Base-by-base conservation (phyloP, 352 stramenopile species). In the Peronospora belbahrii region DNA sequence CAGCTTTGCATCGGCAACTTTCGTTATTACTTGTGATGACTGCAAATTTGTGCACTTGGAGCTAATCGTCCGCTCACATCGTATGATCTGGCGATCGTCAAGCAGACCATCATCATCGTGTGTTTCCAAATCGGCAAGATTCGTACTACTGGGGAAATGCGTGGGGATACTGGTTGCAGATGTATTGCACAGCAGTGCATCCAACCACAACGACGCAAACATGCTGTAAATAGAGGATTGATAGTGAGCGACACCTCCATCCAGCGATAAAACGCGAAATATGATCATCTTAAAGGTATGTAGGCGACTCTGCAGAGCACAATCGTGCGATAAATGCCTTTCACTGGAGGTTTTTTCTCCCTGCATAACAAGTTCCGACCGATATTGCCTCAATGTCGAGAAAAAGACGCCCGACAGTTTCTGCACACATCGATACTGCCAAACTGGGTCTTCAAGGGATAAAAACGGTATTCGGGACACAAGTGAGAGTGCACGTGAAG, bases 41-140 rank as follows among this genome's bases (percentile, higher is more conserved):
- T 88, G 76, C 31, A 87, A 44, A 30, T 87, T 89, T 1, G 79
- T 88, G 52, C 75, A 87, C 37, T 88, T 90, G 20, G 79, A 85
- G 52, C 75, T 90, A 48, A 86, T 87, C 0, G 79, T 90, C 2
- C 79, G 71, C 32, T 90, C 79, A 6, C 62, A 80, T 5, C 76
- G 74, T 39, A 90, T 84, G 6, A 82, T 51, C 10, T 74, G 59
- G 14, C 65, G 63, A 2, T 67, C 63, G 22, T 74, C 48, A 3
- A 53, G 19, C 8, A 56, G 1, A 14, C 19, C 15, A 13, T 13
- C 31, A 13, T 64, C 47, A 4, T 52, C 23, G n/a, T 46, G 40
- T 17, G 22, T 17, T 11, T 37, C 37, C 35, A 33, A 23, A 4
- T 61, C 47, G 7, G n/a, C 32, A 31, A 59, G 68, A 40, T 77